phyloP scores from a whole-genome alignment of 192 early-diverging fungal genomes.

The Coemansia sp. region DNA sequence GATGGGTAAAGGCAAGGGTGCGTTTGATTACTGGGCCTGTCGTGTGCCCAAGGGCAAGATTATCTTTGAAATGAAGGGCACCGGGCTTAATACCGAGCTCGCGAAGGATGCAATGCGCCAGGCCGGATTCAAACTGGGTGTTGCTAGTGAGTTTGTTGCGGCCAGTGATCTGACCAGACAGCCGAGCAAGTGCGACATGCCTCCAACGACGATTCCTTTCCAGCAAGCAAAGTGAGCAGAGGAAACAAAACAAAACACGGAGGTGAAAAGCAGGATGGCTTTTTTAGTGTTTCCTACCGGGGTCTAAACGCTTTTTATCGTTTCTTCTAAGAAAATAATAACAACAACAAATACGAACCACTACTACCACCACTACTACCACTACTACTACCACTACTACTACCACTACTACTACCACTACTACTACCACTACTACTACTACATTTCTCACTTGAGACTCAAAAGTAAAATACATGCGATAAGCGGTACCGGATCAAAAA shows the following conservation, averaged over 20 bases:
- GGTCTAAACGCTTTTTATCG: not conserved
- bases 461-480: constrained; percentile 80
- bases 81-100: constrained; percentile 75
- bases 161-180: constrained; percentile 38
- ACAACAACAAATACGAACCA: not conserved
- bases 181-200: constrained; percentile 47
- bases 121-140: constrained; percentile 50
- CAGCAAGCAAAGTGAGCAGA: constrained; percentile 44
- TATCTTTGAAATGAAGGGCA: constrained; percentile 81
- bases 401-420: no score
- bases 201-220: constrained; percentile 47
- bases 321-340: not conserved
- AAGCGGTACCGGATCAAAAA: constrained; percentile 82
- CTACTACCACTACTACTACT: no score
- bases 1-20: constrained; percentile 98
- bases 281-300: constrained; percentile 3
- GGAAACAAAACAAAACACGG: not conserved
- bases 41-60: constrained; percentile 87
- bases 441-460: not conserved
- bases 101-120: constrained; percentile 51
- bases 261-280: not conserved
- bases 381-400: no score
- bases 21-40: constrained; percentile 90
- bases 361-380: no score
- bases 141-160: constrained; percentile 49